Conservation (phyloP, 1,139 yeast species). For the Debaryomycetaceae sp. region DNA sequence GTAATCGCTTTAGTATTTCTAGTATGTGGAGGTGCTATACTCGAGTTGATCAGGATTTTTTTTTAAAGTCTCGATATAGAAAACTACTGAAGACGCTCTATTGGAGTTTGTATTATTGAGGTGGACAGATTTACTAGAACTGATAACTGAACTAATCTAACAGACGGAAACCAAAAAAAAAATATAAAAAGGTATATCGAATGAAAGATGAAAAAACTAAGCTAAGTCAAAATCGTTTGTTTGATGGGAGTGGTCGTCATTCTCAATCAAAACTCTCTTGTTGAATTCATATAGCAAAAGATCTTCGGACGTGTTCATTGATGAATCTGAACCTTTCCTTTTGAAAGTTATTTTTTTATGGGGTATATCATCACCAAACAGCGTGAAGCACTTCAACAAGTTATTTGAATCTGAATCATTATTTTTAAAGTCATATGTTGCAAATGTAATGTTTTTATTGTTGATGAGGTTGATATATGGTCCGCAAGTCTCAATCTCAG, state of each 20-base stretch:
- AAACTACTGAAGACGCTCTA: too few species aligned
- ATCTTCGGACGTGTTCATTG: background rate
- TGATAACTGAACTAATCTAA: background rate
- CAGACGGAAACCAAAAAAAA: background rate
- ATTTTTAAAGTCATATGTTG: conserved; percentile 21
- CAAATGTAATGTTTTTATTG: conserved; percentile 32
- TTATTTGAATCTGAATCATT: conserved; percentile 8
- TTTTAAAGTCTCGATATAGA: conserved; percentile 21
- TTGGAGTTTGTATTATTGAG: background rate
- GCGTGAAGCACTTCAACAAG: conserved; percentile 7
- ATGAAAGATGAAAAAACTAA: background rate
- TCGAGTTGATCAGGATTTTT: conserved; percentile 60
- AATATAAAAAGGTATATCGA: background rate
- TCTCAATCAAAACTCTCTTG: conserved; percentile 7
- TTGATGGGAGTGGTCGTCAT: background rate
- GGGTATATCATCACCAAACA: conserved; percentile 15
- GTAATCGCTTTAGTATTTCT: conserved; percentile 60
- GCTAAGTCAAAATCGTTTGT: background rate
- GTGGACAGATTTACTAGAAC: background rate
- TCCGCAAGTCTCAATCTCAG: conserved; percentile 63
- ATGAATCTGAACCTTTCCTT: background rate
- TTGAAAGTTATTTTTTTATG: conserved; percentile 9
- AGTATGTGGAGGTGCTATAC: conserved; percentile 77
- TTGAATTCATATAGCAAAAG: conserved; percentile 1
- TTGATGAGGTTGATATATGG: conserved; percentile 52